These are phyloP conservation scores for Kitagawia praeruptora DNA, from an alignment of 129 eudicot species.

Conservation along the genomic window DNA sequence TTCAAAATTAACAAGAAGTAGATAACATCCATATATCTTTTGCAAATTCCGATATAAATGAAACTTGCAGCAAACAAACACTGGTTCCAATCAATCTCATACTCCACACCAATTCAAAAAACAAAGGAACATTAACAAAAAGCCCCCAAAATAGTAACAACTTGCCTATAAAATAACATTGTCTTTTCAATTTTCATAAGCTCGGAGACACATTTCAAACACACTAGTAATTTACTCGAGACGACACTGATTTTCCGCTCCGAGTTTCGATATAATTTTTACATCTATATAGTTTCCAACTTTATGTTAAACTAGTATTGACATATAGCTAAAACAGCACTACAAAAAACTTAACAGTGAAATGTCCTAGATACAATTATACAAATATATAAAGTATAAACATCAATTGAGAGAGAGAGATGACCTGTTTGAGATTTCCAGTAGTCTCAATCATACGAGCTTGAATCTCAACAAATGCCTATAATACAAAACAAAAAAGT, in stretches of 20 bases:
- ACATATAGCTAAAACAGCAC: not conserved
- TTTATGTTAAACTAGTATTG: not conserved
- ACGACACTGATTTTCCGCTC: not conserved
- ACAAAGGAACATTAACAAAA: too few relatives aligned
- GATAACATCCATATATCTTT: not conserved
- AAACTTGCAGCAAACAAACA: not conserved
- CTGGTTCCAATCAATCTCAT: not conserved
- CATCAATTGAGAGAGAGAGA: not conserved
- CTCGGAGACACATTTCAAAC: not conserved
- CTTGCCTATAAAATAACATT: not conserved
- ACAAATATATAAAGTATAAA: too few relatives aligned
- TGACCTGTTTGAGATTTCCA: conserved; percentile 79
- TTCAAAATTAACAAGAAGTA: not conserved
- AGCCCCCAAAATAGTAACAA: not conserved
- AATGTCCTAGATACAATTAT: not conserved
- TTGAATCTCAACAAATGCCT: conserved; percentile 94
- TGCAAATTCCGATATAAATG: not conserved
- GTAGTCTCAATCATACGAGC: conserved; percentile 87
- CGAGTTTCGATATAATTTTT: not conserved
- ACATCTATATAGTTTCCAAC: not conserved
- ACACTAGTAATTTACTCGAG: not conserved
- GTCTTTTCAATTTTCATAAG: not conserved
- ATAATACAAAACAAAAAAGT: not conserved
- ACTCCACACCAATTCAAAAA: too few relatives aligned
- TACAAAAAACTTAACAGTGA: too few relatives aligned